Evolutionary conservation across 2,329 filamentous ascomycete genomes (phyloP).

Genomic region (Corynespora cassiicola): DNA sequence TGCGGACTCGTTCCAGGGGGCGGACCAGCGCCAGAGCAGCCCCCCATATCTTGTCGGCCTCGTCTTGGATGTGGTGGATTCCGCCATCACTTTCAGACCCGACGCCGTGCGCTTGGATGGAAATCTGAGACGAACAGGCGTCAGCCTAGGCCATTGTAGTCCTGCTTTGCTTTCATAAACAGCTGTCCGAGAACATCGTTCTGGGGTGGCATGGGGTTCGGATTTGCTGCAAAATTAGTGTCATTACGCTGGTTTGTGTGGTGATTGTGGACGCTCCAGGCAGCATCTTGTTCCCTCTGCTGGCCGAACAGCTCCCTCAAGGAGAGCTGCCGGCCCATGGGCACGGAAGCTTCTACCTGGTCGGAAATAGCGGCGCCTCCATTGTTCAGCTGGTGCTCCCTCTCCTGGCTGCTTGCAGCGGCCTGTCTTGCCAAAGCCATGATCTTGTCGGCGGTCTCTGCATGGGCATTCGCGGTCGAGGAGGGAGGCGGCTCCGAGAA

Average conservation of each 20-base stretch:
- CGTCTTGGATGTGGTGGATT: neutral
- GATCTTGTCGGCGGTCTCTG: constrained; percentile 61
- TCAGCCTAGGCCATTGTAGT: constrained; percentile 40
- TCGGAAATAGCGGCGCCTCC: constrained; percentile 27
- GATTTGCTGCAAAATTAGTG: constrained; percentile 17
- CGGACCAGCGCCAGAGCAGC: too few species aligned
- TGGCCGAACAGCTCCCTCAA: constrained; percentile 63
- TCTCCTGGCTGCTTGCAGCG: constrained; percentile 55
- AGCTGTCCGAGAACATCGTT: constrained; percentile 41
- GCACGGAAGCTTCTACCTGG: constrained; percentile 44
- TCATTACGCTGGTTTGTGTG: constrained; percentile 22
- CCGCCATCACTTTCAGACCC: neutral
- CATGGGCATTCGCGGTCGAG: constrained; percentile 60
- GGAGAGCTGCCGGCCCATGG: constrained; percentile 61
- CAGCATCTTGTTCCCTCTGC: constrained; percentile 59
- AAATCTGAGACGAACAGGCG: neutral
- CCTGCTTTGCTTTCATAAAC: constrained; percentile 44
- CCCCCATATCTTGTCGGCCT: too few species aligned
- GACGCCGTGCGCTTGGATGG: neutral
- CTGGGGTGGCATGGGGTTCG: constrained; percentile 25
- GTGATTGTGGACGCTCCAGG: constrained; percentile 58
- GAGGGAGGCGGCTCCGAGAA: constrained; percentile 65
- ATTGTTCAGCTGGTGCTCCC: constrained; percentile 27
- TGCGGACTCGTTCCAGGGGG: too few species aligned
- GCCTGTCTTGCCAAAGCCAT: constrained; percentile 61